phyloP scores from a whole-genome alignment of 257 asterid genomes.

The Cinchona pubescens region DNA sequence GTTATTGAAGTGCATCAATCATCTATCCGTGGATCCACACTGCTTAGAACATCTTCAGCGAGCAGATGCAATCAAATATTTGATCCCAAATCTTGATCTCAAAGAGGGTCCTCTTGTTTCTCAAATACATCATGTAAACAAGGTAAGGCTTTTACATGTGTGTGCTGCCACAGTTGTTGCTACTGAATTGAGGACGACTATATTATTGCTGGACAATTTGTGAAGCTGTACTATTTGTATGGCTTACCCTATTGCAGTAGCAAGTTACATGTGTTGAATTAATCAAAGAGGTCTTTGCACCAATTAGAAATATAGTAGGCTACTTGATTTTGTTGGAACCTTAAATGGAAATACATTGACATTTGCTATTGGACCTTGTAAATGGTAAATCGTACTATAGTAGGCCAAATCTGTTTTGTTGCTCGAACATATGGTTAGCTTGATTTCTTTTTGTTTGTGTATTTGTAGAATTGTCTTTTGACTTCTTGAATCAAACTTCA shows the following conservation, averaged over 20 bases:
- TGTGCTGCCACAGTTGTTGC: neutral
- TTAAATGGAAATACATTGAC: neutral
- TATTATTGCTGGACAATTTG: neutral
- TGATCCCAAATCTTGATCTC: slow-evolving; percentile 96
- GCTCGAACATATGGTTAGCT: neutral
- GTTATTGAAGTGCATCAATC: slow-evolving; percentile 91
- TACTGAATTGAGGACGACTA: neutral
- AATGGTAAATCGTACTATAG: neutral
- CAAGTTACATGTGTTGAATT: too few relatives aligned
- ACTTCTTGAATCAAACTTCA: neutral
- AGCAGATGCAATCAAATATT: slow-evolving; percentile 91
- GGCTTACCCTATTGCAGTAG: neutral
- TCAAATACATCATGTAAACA: slow-evolving; percentile 94
- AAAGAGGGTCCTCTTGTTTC: slow-evolving; percentile 88
- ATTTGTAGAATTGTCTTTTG: neutral
- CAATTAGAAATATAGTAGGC: neutral
- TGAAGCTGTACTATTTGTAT: neutral
- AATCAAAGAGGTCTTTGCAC: neutral
- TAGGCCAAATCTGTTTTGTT: neutral
- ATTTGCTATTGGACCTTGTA: neutral
- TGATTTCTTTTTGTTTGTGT: neutral
- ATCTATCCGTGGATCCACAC: slow-evolving; percentile 92
- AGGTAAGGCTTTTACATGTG: slow-evolving; percentile 51
- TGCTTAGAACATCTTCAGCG: slow-evolving; percentile 96
- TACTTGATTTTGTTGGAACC: neutral